These are phyloP conservation scores for Chrysanthemum seticuspe DNA, from an alignment of 129 eudicot species.

Conservation along the genomic window DNA sequence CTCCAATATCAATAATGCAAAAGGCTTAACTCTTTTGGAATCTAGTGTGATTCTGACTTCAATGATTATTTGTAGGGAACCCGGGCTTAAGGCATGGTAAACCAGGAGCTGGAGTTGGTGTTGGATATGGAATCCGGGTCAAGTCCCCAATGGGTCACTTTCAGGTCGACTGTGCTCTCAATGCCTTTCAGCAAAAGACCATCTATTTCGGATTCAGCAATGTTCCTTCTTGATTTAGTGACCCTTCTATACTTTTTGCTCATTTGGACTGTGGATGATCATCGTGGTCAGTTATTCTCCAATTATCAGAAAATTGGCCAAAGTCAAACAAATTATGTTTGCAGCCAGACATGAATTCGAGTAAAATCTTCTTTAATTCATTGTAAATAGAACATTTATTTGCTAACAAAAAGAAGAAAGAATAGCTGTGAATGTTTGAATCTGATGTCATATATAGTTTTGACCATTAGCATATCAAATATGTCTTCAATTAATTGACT, in stretches of 20 bases:
- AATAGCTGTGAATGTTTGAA: not conserved
- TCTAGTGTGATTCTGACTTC: not conserved
- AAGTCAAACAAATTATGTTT: slow-evolving; percentile 25
- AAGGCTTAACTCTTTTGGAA: not conserved
- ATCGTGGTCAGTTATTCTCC: not conserved
- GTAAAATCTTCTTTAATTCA: slow-evolving; percentile 17
- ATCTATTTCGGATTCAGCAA: slow-evolving; percentile 74
- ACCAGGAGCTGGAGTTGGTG: slow-evolving; percentile 81
- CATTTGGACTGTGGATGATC: not conserved
- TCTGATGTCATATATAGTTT: not conserved
- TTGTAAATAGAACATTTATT: slow-evolving; percentile 28
- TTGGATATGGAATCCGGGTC: slow-evolving; percentile 81
- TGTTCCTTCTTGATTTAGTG: slow-evolving; percentile 46
- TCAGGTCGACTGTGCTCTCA: slow-evolving; percentile 82
- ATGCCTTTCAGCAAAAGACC: slow-evolving; percentile 72
- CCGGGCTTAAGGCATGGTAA: slow-evolving; percentile 90
- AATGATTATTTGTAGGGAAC: slow-evolving; percentile 49
- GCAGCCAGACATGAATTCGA: slow-evolving; percentile 8
- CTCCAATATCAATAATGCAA: not conserved
- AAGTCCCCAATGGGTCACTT: slow-evolving; percentile 80
- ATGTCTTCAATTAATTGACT: too few species aligned
- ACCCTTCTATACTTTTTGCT: not conserved
- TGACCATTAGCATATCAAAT: not conserved
- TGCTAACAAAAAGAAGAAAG: slow-evolving; percentile 1
- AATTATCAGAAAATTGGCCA: slow-evolving; percentile 15